Conservation (phyloP, 2,329 filamentous ascomycete genomes). For the Rutstroemia sp. region DNA sequence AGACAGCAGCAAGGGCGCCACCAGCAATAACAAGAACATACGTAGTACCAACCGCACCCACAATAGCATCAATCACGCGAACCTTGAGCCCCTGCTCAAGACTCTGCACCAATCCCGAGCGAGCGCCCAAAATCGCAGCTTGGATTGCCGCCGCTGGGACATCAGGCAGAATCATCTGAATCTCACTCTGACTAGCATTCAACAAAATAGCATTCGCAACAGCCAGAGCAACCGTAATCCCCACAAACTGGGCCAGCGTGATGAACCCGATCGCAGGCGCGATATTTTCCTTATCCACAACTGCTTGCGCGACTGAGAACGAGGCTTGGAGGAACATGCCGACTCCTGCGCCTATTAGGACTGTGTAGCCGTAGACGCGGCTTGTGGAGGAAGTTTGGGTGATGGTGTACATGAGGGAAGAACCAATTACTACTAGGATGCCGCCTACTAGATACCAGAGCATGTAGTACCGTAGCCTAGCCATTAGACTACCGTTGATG, state of each 20-base stretch:
- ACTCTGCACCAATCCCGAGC: slow-evolving; percentile 4
- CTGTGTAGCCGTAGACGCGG: background rate
- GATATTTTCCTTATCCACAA: slow-evolving; percentile 25
- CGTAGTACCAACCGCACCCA: background rate
- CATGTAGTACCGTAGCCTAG: background rate
- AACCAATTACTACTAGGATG: background rate
- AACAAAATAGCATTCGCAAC: slow-evolving; percentile 32
- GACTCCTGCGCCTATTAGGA: slow-evolving; percentile 30
- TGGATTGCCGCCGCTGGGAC: slow-evolving; percentile 19
- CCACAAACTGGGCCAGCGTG: slow-evolving; percentile 28
- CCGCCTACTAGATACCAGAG: background rate
- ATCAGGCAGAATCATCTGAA: slow-evolving; percentile 22
- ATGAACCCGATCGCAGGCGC: slow-evolving; percentile 28
- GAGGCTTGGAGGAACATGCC: slow-evolving; percentile 30
- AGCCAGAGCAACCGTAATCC: slow-evolving; percentile 29
- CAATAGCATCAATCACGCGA: background rate
- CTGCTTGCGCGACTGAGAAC: slow-evolving; percentile 31
- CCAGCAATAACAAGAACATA: background rate
- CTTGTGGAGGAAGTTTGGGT: background rate
- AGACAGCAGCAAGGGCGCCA: background rate
- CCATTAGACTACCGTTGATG: background rate
- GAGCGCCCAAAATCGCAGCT: slow-evolving; percentile 17
- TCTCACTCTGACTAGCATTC: slow-evolving; percentile 24
- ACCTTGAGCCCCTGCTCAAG: background rate
- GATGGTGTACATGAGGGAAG: background rate